Evolutionary conservation across 1,284 basidiomycete species (phyloP).

Genomic region (Fomitiporia mediterranea): DNA sequence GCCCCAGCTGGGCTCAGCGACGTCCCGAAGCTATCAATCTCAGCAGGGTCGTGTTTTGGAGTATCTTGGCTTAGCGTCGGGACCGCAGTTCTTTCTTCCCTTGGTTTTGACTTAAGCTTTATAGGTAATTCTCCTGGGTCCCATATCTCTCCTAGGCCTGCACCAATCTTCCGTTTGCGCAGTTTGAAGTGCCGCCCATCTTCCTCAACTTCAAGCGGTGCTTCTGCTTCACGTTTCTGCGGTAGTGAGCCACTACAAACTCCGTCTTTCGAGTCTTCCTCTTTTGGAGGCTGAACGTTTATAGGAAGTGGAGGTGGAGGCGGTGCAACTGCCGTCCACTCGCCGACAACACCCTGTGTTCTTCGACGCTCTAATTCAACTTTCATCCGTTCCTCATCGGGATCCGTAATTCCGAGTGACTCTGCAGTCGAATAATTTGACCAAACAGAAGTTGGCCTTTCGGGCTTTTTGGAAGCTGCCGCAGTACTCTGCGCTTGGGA

Average conservation of each 20-base stretch:
- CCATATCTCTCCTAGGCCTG: slow-evolving; percentile 65
- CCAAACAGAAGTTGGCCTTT: slow-evolving; percentile 64
- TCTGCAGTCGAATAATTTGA: slow-evolving; percentile 85
- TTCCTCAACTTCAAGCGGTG: slow-evolving; percentile 21
- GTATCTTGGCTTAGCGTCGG: background rate
- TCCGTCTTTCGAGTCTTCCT: slow-evolving; percentile 18
- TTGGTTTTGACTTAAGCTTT: slow-evolving; percentile 50
- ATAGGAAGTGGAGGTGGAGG: slow-evolving; percentile 26
- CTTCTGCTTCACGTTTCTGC: slow-evolving; percentile 39
- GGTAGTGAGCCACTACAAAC: slow-evolving; percentile 17
- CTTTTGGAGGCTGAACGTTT: slow-evolving; percentile 22
- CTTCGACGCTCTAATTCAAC: slow-evolving; percentile 55
- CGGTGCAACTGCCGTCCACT: slow-evolving; percentile 75
- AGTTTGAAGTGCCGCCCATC: slow-evolving; percentile 63
- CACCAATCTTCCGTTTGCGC: slow-evolving; percentile 49
- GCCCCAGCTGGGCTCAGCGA: slow-evolving; percentile 22
- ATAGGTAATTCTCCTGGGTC: slow-evolving; percentile 64
- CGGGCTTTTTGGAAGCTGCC: slow-evolving; percentile 36
- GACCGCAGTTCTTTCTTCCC: slow-evolving; percentile 31
- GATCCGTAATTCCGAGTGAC: slow-evolving; percentile 75
- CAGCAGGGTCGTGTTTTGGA: background rate
- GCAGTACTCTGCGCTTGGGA: slow-evolving; percentile 26
- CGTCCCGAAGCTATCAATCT: background rate
- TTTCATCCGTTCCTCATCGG: slow-evolving; percentile 56
- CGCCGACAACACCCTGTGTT: slow-evolving; percentile 71